These are phyloP conservation scores for Penicillium bialowiezense DNA, from an alignment of 495 filamentous ascomycete genomes.

Conservation along the genomic window DNA sequence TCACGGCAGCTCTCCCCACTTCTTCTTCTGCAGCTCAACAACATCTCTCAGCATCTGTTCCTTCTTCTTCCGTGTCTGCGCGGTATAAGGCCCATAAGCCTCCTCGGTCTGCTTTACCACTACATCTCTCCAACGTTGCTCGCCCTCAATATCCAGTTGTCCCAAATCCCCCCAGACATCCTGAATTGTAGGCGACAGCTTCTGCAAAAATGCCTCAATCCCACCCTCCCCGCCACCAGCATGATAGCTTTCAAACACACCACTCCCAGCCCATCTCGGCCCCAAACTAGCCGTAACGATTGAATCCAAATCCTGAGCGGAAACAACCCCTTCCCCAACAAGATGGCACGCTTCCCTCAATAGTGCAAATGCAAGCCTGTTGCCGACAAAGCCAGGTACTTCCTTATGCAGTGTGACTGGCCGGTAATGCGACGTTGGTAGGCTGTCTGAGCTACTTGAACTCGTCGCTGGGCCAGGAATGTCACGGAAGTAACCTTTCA, in stretches of 20 bases:
- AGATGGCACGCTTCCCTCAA: conserved; percentile 46
- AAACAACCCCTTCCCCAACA: conserved; percentile 45
- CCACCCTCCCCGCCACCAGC: conserved; percentile 56
- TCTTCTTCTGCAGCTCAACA: conserved; percentile 24
- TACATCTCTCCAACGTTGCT: conserved; percentile 34
- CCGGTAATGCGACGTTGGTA: conserved; percentile 17
- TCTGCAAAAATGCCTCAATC: conserved; percentile 53
- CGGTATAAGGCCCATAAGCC: conserved; percentile 28
- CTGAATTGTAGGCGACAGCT: conserved; percentile 55
- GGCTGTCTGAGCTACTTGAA: not conserved
- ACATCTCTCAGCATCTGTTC: conserved; percentile 29
- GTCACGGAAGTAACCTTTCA: conserved; percentile 45
- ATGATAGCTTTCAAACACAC: conserved; percentile 60
- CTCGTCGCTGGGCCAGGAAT: conserved; percentile 32
- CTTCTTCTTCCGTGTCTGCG: conserved; percentile 22
- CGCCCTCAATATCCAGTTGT: conserved; percentile 34
- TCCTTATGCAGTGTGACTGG: conserved; percentile 55
- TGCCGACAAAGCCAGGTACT: conserved; percentile 50
- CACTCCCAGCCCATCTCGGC: conserved; percentile 55
- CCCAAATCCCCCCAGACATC: conserved; percentile 52
- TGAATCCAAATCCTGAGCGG: conserved; percentile 44
- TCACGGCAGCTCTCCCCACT: conserved; percentile 10
- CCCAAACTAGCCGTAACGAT: conserved; percentile 50
- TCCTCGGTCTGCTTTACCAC: conserved; percentile 37
- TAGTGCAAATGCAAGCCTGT: conserved; percentile 48